A percentile compares a stretch with the other conserved stretches of the same genome.
phyloP scores from a whole-genome alignment of 2,329 filamentous ascomycete genomes.

The Aspergillus tubingensis region DNA sequence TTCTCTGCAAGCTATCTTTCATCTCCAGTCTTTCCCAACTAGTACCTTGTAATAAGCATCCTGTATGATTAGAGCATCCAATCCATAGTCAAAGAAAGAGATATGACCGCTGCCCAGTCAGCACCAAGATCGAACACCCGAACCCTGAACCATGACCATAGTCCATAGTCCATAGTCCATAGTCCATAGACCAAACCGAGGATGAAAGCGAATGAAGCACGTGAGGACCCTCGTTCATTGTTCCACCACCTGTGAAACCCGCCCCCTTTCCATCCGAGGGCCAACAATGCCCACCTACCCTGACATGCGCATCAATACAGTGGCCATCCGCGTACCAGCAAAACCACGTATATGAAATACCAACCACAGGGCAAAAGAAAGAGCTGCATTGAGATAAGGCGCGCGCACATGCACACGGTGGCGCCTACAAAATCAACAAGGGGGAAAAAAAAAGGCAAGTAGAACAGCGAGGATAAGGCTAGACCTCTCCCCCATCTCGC shows the following conservation, averaged over 20 bases:
- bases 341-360: slow-evolving; percentile 3
- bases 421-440: not conserved
- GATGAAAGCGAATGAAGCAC: not conserved
- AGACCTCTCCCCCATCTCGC: not conserved
- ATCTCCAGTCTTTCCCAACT: not conserved
- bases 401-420: not conserved
- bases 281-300: not conserved
- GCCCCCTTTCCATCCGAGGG: not conserved
- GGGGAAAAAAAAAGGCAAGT: not conserved
- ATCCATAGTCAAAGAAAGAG: not conserved
- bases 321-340: not conserved
- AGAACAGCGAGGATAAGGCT: not conserved
- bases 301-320: not conserved
- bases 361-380: not conserved
- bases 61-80: not conserved
- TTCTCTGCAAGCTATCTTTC: not conserved
- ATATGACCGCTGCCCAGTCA: not conserved
- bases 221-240: not conserved
- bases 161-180: not conserved
- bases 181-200: not conserved
- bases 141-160: not conserved
- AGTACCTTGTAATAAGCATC: slow-evolving; percentile 1
- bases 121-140: not conserved
- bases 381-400: not conserved
- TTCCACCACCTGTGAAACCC: not conserved